These are phyloP conservation scores for Cardamine occulta DNA, from an alignment of 345 rosid genomes.

Conservation along the genomic window DNA sequence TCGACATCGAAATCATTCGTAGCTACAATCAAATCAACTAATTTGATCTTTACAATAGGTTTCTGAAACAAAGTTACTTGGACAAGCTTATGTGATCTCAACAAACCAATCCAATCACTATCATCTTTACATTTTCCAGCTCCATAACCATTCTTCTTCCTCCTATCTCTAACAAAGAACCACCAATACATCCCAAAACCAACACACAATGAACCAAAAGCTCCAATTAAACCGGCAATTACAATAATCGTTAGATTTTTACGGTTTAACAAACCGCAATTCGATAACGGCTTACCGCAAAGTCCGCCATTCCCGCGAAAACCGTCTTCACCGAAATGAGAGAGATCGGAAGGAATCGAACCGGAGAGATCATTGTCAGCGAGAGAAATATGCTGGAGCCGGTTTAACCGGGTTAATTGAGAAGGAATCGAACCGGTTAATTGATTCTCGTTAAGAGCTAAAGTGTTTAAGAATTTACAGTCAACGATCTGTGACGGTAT, in stretches of 20 bases:
- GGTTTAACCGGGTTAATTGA: constrained; percentile 49
- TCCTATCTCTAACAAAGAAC: constrained; percentile 45
- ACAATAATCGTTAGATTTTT: constrained; percentile 51
- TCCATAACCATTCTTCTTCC: constrained; percentile 50
- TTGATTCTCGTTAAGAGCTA: constrained; percentile 48
- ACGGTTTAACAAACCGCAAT: constrained; percentile 54
- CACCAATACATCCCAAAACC: constrained; percentile 62
- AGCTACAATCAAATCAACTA: constrained; percentile 57
- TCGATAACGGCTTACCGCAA: constrained; percentile 59
- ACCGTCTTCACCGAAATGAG: constrained; percentile 38
- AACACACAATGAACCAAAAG: constrained; percentile 47
- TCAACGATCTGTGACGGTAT: constrained; percentile 55
- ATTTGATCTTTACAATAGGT: constrained; percentile 57
- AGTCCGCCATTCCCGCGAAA: constrained; percentile 51
- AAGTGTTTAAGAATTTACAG: constrained; percentile 56
- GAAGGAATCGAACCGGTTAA: constrained; percentile 62
- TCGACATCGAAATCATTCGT: constrained; percentile 48
- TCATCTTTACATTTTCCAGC: constrained; percentile 50
- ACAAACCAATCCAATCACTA: constrained; percentile 53
- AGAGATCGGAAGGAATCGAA: constrained; percentile 53
- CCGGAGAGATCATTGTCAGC: constrained; percentile 56
- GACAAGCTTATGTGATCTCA: constrained; percentile 60
- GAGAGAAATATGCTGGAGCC: constrained; percentile 54
- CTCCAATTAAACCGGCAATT: constrained; percentile 54
- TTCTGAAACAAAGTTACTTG: constrained; percentile 69